Conservation (phyloP, 164 flowering plant species). For the Piper longum region DNA sequence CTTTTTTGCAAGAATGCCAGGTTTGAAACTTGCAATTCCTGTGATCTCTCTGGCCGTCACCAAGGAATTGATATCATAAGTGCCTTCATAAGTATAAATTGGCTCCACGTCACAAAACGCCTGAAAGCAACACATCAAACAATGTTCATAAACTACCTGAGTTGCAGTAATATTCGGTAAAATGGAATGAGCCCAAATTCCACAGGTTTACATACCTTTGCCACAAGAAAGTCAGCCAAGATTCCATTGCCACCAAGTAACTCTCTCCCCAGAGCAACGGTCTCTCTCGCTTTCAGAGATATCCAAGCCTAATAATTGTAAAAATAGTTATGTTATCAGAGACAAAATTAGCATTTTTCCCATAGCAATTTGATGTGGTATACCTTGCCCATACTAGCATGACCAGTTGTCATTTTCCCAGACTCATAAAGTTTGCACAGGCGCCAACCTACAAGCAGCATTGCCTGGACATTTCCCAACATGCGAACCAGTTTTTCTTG, state of each 20-base stretch:
- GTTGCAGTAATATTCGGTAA: too few species aligned
- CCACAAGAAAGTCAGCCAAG: constrained; percentile 77
- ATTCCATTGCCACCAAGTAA: constrained; percentile 97
- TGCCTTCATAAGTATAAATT: constrained; percentile 85
- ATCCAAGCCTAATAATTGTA: constrained; percentile 64
- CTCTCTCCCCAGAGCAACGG: constrained; percentile 76
- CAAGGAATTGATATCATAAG: constrained; percentile 84
- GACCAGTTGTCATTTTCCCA: constrained; percentile 89
- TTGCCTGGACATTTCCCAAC: constrained; percentile 87
- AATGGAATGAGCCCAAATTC: neutral
- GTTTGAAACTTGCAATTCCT: constrained; percentile 80
- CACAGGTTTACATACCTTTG: constrained; percentile 40
- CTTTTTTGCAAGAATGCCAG: constrained; percentile 20
- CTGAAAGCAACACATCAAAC: constrained; percentile 22
- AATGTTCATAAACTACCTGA: neutral
- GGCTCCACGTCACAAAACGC: constrained; percentile 96
- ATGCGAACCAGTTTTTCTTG: constrained; percentile 88
- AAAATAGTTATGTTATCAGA: neutral
- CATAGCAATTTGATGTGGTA: neutral
- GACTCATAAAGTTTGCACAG: constrained; percentile 82
- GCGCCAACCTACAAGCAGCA: constrained; percentile 92
- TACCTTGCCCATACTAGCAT: constrained; percentile 95
- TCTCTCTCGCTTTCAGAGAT: constrained; percentile 65
- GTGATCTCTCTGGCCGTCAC: constrained; percentile 86
- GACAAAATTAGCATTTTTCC: neutral